Percentiles rank a stretch among this genome's conserved stretches.
These are phyloP conservation scores for Ustulina deusta DNA, from an alignment of 2,329 filamentous ascomycete genomes.

Conservation along the genomic window DNA sequence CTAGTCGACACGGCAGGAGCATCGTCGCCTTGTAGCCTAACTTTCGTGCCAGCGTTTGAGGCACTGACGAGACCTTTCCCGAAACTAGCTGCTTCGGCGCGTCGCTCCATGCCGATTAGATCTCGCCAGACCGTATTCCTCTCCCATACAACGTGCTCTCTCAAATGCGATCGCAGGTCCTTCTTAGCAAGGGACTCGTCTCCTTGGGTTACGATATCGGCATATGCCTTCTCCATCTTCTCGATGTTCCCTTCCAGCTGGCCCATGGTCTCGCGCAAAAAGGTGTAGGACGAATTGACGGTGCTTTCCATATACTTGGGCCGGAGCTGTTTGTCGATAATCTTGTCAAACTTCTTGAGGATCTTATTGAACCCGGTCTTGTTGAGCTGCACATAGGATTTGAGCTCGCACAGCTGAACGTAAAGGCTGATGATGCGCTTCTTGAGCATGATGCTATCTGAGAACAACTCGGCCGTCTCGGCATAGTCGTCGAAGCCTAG, in stretches of 20 bases:
- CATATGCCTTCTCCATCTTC: conserved; percentile 83
- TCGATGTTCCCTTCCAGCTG: conserved; percentile 77
- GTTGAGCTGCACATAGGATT: conserved; percentile 96
- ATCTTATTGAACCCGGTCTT: conserved; percentile 97
- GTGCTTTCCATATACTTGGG: conserved; percentile 77
- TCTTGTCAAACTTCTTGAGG: conserved; percentile 99
- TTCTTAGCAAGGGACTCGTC: conserved; percentile 81
- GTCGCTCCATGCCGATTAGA: conserved; percentile 97
- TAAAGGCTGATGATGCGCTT: conserved; percentile 90
- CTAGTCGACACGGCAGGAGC: conserved; percentile 71
- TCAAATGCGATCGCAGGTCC: conserved; percentile 88
- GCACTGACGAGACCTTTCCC: conserved; percentile 85
- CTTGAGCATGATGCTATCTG: conserved; percentile 85
- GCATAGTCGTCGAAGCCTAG: conserved; percentile 80
- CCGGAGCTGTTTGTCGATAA: conserved; percentile 83
- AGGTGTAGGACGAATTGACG: conserved; percentile 85
- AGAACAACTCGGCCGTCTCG: conserved; percentile 76
- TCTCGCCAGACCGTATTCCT: conserved; percentile 98
- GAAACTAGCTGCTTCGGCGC: conserved; percentile 92
- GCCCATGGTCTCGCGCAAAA: conserved; percentile 77
- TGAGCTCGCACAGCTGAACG: conserved; percentile 92
- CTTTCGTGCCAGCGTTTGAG: conserved; percentile 74
- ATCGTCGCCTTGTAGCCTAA: conserved; percentile 87
- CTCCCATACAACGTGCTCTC: conserved; percentile 99
- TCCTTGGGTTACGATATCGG: conserved; percentile 83